These are phyloP conservation scores for Nemania abortiva DNA, from an alignment of 2,329 filamentous ascomycete genomes.

Conservation along the genomic window DNA sequence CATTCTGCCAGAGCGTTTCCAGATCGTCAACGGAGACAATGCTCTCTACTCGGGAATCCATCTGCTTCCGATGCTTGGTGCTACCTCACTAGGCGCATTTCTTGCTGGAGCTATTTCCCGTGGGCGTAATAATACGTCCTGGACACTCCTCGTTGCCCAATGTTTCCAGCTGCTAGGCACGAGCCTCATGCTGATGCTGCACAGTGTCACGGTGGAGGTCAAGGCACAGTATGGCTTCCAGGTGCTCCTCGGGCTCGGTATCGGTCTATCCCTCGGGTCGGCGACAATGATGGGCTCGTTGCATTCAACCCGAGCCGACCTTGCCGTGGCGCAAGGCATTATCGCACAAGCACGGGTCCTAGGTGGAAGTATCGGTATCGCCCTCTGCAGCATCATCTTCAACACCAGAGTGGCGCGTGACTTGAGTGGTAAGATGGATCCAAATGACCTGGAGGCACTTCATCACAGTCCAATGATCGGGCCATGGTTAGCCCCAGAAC, in stretches of 20 bases:
- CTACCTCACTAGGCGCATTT: slow-evolving; percentile 68
- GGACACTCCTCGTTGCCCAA: slow-evolving; percentile 63
- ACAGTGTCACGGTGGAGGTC: slow-evolving; percentile 50
- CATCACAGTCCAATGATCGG: slow-evolving; percentile 59
- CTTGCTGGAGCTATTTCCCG: slow-evolving; percentile 66
- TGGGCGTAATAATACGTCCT: slow-evolving; percentile 65
- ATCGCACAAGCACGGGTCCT: slow-evolving; percentile 71
- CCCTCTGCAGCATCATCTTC: slow-evolving; percentile 70
- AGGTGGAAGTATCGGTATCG: slow-evolving; percentile 70
- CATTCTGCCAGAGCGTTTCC: slow-evolving; percentile 70
- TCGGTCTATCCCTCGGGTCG: slow-evolving; percentile 68
- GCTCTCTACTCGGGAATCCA: slow-evolving; percentile 68
- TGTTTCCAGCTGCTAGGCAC: slow-evolving; percentile 66
- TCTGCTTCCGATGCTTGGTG: slow-evolving; percentile 68
- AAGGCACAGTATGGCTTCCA: slow-evolving; percentile 66
- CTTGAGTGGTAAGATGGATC: slow-evolving; percentile 54
- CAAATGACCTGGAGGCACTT: slow-evolving; percentile 56
- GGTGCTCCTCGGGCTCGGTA: slow-evolving; percentile 68
- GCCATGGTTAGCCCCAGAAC: slow-evolving; percentile 51
- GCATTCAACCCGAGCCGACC: slow-evolving; percentile 61
- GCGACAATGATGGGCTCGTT: slow-evolving; percentile 70
- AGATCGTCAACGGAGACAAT: slow-evolving; percentile 67
- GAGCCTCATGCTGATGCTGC: slow-evolving; percentile 62
- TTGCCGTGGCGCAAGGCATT: slow-evolving; percentile 70
- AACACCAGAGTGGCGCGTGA: slow-evolving; percentile 58